Percentiles rank a stretch among this genome's conserved stretches.
phyloP scores from a whole-genome alignment of 306 rosid species.

The Vigna unguiculata region DNA sequence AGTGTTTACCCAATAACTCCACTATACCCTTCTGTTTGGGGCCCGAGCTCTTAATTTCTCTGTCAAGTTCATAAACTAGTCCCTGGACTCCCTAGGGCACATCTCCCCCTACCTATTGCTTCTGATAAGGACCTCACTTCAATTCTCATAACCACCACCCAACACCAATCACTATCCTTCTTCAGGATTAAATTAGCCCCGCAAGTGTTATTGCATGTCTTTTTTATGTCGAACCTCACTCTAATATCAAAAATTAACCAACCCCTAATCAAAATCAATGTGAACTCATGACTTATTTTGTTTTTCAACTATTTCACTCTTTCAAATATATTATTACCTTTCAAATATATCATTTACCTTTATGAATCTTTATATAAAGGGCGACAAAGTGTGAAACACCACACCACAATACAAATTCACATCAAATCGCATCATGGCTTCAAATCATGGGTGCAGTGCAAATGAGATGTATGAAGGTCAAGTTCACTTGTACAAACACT shows the following conservation, averaged over 20 bases:
- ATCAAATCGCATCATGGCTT: conserved; percentile 1
- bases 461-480: conserved; percentile 22
- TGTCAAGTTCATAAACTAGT: conserved; percentile 22
- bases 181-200: background rate
- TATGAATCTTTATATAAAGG: conserved; percentile 7
- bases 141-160: conserved; percentile 35
- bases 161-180: conserved; percentile 27
- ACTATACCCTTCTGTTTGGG: conserved; percentile 37
- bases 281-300: too few relatives aligned
- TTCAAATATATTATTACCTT: too few relatives aligned
- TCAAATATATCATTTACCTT: too few relatives aligned
- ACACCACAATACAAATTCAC: background rate
- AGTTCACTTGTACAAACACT: conserved; percentile 24
- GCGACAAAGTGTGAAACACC: background rate
- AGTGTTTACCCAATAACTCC: conserved; percentile 53
- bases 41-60: conserved; percentile 38
- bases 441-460: background rate
- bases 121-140: conserved; percentile 35
- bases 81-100: conserved; percentile 31
- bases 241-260: background rate
- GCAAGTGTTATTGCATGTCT: background rate
- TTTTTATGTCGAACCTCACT: background rate
- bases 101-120: conserved; percentile 45
- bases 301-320: too few relatives aligned
- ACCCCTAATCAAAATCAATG: background rate